Percentiles rank a stretch among this genome's conserved stretches.
These are phyloP conservation scores for Microsporum canis DNA, from an alignment of 2,329 filamentous ascomycete genomes.

Conservation along the genomic window DNA sequence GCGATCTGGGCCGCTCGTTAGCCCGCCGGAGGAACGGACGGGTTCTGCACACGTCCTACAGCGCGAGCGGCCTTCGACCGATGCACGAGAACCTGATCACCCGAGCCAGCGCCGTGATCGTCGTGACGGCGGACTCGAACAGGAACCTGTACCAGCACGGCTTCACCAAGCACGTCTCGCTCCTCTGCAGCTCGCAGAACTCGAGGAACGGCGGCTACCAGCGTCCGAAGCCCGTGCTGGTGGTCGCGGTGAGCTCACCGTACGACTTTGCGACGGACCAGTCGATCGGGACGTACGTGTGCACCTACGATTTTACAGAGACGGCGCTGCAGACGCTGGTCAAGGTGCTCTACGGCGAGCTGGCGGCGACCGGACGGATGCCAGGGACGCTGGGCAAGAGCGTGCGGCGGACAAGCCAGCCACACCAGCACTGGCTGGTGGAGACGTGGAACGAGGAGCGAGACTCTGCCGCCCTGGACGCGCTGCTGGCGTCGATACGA, in stretches of 20 bases:
- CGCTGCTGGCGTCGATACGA: constrained; percentile 59
- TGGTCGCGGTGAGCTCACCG: constrained; percentile 85
- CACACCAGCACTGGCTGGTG: constrained; percentile 90
- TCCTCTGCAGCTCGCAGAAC: constrained; percentile 58
- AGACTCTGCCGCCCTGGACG: constrained; percentile 61
- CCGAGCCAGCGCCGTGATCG: constrained; percentile 73
- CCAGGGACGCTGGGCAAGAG: constrained; percentile 72
- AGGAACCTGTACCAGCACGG: constrained; percentile 86
- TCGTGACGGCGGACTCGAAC: constrained; percentile 88
- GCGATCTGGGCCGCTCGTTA: constrained; percentile 77
- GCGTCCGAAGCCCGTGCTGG: constrained; percentile 63
- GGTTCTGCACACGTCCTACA: constrained; percentile 87
- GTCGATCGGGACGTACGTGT: constrained; percentile 81
- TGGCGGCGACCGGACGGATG: constrained; percentile 44
- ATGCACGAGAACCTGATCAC: constrained; percentile 90
- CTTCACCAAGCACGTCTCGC: constrained; percentile 90
- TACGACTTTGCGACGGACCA: constrained; percentile 95
- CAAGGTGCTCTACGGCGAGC: constrained; percentile 69
- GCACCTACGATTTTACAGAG: constrained; percentile 93
- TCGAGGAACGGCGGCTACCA: constrained; percentile 27
- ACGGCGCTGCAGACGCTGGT: constrained; percentile 77
- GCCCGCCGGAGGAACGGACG: constrained; percentile 76
- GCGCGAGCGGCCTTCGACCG: constrained; percentile 79
- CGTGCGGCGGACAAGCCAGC: constrained; percentile 61
- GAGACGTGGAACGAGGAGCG: constrained; percentile 74